Evolutionary conservation across 805 yeast species (phyloP).

Genomic region (Limtongia smithiae): DNA sequence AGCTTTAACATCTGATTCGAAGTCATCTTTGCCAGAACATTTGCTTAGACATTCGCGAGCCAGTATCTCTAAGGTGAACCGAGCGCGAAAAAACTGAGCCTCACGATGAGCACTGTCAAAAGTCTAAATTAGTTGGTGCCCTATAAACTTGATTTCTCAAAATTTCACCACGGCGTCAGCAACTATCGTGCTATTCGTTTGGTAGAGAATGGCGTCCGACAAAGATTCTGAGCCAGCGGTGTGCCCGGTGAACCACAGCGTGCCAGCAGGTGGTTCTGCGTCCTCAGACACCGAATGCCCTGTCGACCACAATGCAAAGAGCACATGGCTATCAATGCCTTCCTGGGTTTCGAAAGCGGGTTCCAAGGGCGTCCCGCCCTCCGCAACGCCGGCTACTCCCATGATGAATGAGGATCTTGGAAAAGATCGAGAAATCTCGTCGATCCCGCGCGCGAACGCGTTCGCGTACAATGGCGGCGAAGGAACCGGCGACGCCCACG

Average conservation of each 20-base stretch:
- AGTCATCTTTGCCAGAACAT: not conserved
- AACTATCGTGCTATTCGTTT: not conserved
- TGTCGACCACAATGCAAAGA: constrained; percentile 60
- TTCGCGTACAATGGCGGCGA: constrained; percentile 26
- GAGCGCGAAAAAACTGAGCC: no score
- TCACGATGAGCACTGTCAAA: not conserved
- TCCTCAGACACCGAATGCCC: constrained; percentile 49
- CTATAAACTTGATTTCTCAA: not conserved
- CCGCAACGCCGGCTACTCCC: constrained; percentile 2
- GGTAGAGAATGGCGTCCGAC: constrained; percentile 2
- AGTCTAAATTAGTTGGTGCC: not conserved
- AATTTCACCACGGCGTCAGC: not conserved
- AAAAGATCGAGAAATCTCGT: constrained; percentile 64
- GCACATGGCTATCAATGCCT: constrained; percentile 51
- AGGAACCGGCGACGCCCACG: constrained; percentile 29
- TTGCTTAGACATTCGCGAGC: no score
- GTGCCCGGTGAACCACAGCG: constrained; percentile 31
- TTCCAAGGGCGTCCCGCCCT: not conserved
- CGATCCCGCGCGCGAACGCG: constrained; percentile 64
- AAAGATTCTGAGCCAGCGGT: constrained; percentile 1
- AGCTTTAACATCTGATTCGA: not conserved
- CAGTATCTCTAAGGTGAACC: no score
- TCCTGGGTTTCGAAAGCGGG: constrained; percentile 1
- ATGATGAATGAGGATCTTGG: constrained; percentile 48
- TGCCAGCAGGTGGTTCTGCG: not conserved